Evolutionary conservation across 169 alveolate species (phyloP).

Genomic region (Cryptosporidium viatorum): DNA sequence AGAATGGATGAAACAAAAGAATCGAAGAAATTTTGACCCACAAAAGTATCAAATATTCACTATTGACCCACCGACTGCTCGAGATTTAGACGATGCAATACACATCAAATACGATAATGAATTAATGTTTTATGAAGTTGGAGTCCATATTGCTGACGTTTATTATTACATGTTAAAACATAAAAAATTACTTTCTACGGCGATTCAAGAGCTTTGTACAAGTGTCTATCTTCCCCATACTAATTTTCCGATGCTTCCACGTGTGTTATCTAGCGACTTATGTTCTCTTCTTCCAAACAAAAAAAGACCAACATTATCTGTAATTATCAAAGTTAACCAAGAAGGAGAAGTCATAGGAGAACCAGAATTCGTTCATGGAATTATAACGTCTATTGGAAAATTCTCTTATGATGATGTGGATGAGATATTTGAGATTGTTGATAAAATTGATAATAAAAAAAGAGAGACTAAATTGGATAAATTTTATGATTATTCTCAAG

Average conservation of each 20-base stretch:
- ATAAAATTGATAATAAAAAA: not conserved
- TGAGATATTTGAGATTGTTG: slow-evolving; percentile 54
- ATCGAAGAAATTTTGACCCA: slow-evolving; percentile 61
- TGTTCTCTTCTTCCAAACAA: slow-evolving; percentile 84
- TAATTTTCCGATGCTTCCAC: slow-evolving; percentile 84
- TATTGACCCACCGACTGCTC: slow-evolving; percentile 84
- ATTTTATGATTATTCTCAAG: not conserved
- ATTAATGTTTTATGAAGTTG: slow-evolving; percentile 25
- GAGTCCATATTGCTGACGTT: slow-evolving; percentile 67
- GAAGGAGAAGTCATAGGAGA: slow-evolving; percentile 78
- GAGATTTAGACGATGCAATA: slow-evolving; percentile 84
- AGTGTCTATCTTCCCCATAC: slow-evolving; percentile 84
- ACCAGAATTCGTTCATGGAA: slow-evolving; percentile 77
- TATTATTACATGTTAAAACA: not conserved
- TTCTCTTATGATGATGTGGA: slow-evolving; percentile 81
- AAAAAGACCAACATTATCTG: slow-evolving; percentile 82
- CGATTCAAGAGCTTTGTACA: slow-evolving; percentile 62
- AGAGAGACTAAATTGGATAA: not conserved
- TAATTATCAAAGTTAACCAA: slow-evolving; percentile 79
- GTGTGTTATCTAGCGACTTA: slow-evolving; percentile 80
- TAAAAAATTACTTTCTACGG: not conserved
- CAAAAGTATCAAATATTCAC: slow-evolving; percentile 77
- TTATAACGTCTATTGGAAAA: slow-evolving; percentile 80
- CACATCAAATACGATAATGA: slow-evolving; percentile 51
- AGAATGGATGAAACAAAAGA: slow-evolving; percentile 50